These are phyloP conservation scores for Aspergillus olivimuriae DNA, from an alignment of 495 filamentous ascomycete species.

Conservation along the genomic window DNA sequence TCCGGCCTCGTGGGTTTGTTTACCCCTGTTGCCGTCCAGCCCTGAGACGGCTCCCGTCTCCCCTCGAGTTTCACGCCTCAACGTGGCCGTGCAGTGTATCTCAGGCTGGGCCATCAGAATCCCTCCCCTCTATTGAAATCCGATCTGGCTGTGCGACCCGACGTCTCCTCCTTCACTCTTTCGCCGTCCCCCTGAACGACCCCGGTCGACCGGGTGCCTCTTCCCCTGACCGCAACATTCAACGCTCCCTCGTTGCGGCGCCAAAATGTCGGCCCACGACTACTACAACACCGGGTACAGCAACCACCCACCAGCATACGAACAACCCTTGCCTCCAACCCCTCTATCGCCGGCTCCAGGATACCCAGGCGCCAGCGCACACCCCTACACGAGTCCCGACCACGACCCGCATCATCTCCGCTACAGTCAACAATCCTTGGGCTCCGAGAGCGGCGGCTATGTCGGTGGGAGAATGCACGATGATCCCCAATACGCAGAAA, in stretches of 20 bases:
- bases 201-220: too few species aligned
- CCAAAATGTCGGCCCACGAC: constrained; percentile 74
- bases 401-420: constrained; percentile 30
- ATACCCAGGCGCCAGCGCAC: constrained; percentile 23
- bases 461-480: constrained; percentile 25
- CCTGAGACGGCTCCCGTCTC: not conserved
- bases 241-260: not conserved
- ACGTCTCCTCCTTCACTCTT: too few species aligned
- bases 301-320: constrained; percentile 38
- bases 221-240: not conserved
- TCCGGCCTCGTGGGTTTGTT: not conserved
- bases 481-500: constrained; percentile 44
- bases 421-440: constrained; percentile 37
- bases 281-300: constrained; percentile 60
- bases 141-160: too few species aligned
- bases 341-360: constrained; percentile 20
- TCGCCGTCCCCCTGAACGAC: too few species aligned
- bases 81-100: constrained; percentile 4
- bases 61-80: not conserved
- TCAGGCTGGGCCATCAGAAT: not conserved
- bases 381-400: constrained; percentile 22
- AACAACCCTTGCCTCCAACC: constrained; percentile 26
- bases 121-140: too few species aligned
- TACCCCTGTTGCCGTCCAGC: not conserved
- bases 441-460: constrained; percentile 30